Percentiles rank a stretch among this genome's conserved stretches.
These are phyloP conservation scores for Thamnidium elegans DNA, from an alignment of 192 early-diverging fungal genomes.

Conservation along the genomic window DNA sequence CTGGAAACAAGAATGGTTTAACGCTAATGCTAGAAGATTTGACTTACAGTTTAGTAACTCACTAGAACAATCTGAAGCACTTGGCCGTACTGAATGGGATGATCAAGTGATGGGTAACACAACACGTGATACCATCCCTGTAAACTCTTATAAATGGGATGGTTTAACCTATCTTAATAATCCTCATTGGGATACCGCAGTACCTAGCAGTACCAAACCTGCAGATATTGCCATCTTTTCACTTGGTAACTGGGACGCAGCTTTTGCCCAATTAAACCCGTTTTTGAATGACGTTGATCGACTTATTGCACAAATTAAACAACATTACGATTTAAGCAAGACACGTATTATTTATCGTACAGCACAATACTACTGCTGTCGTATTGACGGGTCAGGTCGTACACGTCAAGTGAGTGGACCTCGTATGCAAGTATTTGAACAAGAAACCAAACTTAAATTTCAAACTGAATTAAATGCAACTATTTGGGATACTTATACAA, in stretches of 20 bases:
- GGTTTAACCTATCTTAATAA: slow-evolving; percentile 42
- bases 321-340: slow-evolving; percentile 23
- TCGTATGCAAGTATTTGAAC: slow-evolving; percentile 31
- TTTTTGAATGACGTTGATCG: slow-evolving; percentile 29
- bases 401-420: slow-evolving; percentile 30
- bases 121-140: background rate
- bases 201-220: slow-evolving; percentile 11
- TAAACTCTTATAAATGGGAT: slow-evolving; percentile 46
- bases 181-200: slow-evolving; percentile 32
- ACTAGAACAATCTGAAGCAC: background rate
- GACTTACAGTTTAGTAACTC: slow-evolving; percentile 29
- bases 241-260: slow-evolving; percentile 53
- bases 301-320: slow-evolving; percentile 31
- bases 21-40: slow-evolving; percentile 6
- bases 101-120: background rate
- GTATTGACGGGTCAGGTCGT: slow-evolving; percentile 29
- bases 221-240: slow-evolving; percentile 37
- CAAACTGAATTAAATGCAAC: slow-evolving; percentile 19
- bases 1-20: slow-evolving; percentile 34
- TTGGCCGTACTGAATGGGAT: slow-evolving; percentile 16
- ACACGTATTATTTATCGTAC: slow-evolving; percentile 42
- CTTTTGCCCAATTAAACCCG: slow-evolving; percentile 33
- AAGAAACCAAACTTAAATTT: slow-evolving; percentile 25
- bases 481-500: slow-evolving; percentile 42
- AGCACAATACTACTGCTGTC: slow-evolving; percentile 54